phyloP scores from a whole-genome alignment of 768 basidiomycete species.

The Hortiboletus campestris region DNA sequence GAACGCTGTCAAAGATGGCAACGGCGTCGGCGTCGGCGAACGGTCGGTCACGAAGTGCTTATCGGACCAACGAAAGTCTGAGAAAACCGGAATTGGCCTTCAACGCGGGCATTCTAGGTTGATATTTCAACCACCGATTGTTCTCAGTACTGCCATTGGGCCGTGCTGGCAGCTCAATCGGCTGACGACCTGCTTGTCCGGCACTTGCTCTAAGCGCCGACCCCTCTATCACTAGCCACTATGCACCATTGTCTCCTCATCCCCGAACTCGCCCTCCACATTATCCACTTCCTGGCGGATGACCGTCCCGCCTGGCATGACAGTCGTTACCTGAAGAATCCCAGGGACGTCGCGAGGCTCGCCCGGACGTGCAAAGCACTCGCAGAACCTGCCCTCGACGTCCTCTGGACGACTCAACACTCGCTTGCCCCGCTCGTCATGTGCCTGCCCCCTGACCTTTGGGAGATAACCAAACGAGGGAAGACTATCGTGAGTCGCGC shows the following conservation, averaged over 20 bases:
- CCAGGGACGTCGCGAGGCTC: conserved; percentile 25
- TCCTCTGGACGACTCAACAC: conserved; percentile 32
- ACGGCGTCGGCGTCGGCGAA: not conserved
- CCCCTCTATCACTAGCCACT: not conserved
- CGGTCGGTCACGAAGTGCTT: not conserved
- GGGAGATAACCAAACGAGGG: conserved; percentile 19
- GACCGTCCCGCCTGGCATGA: conserved; percentile 17
- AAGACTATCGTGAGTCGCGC: conserved; percentile 22
- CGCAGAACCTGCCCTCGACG: conserved; percentile 29
- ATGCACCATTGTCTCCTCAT: conserved; percentile 34
- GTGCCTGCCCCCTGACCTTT: conserved; percentile 27
- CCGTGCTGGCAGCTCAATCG: no score
- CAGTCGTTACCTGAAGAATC: conserved; percentile 19
- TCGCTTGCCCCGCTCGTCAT: conserved; percentile 29
- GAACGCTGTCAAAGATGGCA: not conserved
- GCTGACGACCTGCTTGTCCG: not conserved
- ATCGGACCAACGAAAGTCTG: not conserved
- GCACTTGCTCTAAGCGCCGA: not conserved
- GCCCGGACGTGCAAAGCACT: conserved; percentile 30
- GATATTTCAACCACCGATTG: no score
- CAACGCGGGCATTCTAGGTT: not conserved
- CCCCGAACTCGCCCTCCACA: conserved; percentile 25
- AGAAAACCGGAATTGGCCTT: conserved; percentile 13
- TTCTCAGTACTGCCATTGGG: no score
- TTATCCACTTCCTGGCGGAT: conserved; percentile 24